Base-by-base conservation (phyloP, 768 basidiomycete species). In the Mrakia frigida region DNA sequence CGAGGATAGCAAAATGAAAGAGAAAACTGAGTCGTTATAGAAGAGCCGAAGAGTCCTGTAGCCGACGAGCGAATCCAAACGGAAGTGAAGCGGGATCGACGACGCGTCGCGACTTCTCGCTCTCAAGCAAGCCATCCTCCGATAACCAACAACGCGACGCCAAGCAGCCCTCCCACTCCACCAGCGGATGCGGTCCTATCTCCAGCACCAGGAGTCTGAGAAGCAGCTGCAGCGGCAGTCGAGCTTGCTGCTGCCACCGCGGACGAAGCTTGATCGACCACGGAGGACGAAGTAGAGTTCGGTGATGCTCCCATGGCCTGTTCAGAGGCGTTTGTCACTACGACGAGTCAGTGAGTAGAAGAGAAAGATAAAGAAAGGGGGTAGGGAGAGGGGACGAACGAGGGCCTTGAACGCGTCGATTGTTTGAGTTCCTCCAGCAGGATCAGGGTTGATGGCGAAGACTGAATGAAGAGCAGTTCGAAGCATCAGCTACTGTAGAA, bases 361-460 rank as follows among this genome's bases (percentile, higher is more conserved):
- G 56, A 10, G 18, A 9, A 7, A n/a, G 56, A 28, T 9, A 25
- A 2, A 56, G n/a, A 28, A 10, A 25, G 28, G 25, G 3, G 56
- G 10, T n/a, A 14, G n/a, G 3, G 56, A 56, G 56, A 28, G 5
- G 56, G 13, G 56, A 56, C 56, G 56, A 25, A n/a, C 56, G 56
- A 56, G 56, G n/a, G 56, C 25, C 11, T 11, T 25, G n/a, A 56
- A 56, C 56, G 56, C 56, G n/a, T 56, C 56, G 56, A 56, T 56
- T 4, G 56, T n/a, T 28, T 56, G n/a, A 1, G 56, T 2, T 56
- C 56, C 56, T 28, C 56, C 56, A 28, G 56, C 56, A 11, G 56
- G 56, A 56, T 56, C 56, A 28, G 56, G 56, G 28, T 56, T 56
- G 56, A 56, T 56, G n/a, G 56, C 56, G 56, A 56, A 56, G 25